Evolutionary conservation across 1,139 yeast genomes (phyloP).

Genomic region (Geotrichum klebahnii): DNA sequence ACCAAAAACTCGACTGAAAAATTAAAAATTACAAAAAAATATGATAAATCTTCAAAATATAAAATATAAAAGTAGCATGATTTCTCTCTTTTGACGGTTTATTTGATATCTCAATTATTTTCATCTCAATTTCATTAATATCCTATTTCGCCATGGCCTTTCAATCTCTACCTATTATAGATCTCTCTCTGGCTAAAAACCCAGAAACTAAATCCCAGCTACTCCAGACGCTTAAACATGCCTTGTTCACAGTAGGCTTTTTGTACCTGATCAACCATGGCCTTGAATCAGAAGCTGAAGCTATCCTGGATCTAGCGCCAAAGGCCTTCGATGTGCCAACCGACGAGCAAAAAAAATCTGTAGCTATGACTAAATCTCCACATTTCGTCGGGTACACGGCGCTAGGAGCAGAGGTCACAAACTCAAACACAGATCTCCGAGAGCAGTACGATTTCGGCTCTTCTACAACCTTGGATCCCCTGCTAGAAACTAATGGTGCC

Average conservation of each 20-base stretch:
- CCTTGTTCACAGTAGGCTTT: constrained; percentile 60
- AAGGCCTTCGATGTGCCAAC: constrained; percentile 54
- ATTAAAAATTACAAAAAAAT: too few relatives aligned
- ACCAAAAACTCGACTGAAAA: too few relatives aligned
- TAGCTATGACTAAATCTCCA: constrained; percentile 60
- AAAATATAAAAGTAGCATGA: too few relatives aligned
- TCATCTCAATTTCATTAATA: background rate
- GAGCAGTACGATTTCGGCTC: constrained; percentile 68
- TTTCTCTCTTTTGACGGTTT: background rate
- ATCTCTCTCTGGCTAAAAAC: constrained; percentile 34
- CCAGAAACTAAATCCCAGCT: constrained; percentile 46
- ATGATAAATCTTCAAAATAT: too few relatives aligned
- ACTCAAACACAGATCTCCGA: constrained; percentile 56
- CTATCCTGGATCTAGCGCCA: constrained; percentile 45
- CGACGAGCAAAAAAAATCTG: constrained; percentile 45
- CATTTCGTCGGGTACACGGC: constrained; percentile 67
- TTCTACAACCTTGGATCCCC: constrained; percentile 43
- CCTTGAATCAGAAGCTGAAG: constrained; percentile 42
- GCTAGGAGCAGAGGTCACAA: constrained; percentile 64
- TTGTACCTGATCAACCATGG: constrained; percentile 52
- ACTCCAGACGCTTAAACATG: constrained; percentile 48
- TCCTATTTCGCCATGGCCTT: constrained; percentile 23
- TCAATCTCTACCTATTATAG: constrained; percentile 35
- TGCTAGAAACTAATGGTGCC: constrained; percentile 24
- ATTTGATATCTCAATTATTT: background rate